Conservation (phyloP, 148 eudicot genomes). For the Chenopodium formosanum region DNA sequence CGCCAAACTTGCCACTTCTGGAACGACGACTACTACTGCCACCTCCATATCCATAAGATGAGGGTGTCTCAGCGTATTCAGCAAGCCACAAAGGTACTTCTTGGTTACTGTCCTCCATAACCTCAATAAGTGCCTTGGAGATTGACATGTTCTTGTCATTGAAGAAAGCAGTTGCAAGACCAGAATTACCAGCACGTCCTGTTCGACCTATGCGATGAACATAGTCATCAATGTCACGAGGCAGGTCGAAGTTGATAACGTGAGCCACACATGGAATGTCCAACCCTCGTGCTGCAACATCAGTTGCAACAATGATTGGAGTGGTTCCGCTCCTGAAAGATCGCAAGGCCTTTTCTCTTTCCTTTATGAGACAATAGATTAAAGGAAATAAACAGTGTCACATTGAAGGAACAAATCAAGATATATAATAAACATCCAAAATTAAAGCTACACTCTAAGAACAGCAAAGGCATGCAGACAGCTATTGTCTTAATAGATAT, state of each 20-base stretch:
- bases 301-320: slow-evolving; percentile 77
- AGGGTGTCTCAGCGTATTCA: slow-evolving; percentile 43
- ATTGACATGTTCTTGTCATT: slow-evolving; percentile 51
- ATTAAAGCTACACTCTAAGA: not conserved
- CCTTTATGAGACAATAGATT: slow-evolving; percentile 32
- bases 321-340: slow-evolving; percentile 65
- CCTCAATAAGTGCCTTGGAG: slow-evolving; percentile 55
- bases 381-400: not conserved
- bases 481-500: not conserved
- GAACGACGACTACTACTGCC: slow-evolving; percentile 33
- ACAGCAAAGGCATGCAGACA: too few species aligned
- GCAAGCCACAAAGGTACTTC: slow-evolving; percentile 63
- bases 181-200: slow-evolving; percentile 77
- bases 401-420: not conserved
- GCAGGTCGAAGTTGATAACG: slow-evolving; percentile 71
- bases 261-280: slow-evolving; percentile 75
- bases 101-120: slow-evolving; percentile 66
- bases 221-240: slow-evolving; percentile 62
- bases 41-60: slow-evolving; percentile 32
- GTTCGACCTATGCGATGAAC: slow-evolving; percentile 80
- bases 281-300: slow-evolving; percentile 72
- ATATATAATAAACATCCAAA: not conserved
- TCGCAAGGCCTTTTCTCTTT: slow-evolving; percentile 64
- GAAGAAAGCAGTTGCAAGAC: slow-evolving; percentile 75
- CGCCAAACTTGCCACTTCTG: slow-evolving; percentile 54